phyloP scores from a whole-genome alignment of 306 rosid species.

The Neltuma alba region DNA sequence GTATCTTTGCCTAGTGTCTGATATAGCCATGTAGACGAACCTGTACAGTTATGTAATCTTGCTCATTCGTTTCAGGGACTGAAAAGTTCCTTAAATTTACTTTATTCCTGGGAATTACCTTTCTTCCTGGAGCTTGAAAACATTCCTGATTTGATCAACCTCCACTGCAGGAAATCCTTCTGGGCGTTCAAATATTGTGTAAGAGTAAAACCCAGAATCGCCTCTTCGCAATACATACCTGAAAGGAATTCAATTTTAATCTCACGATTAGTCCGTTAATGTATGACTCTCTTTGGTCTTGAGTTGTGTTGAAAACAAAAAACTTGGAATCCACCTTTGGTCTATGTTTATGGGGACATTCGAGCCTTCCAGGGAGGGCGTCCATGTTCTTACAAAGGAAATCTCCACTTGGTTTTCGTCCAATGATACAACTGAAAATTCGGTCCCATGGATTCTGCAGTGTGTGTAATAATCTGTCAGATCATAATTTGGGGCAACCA shows the following conservation, averaged over 20 bases:
- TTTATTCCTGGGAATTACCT: slow-evolving; percentile 33
- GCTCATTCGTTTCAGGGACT: neutral
- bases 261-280: too few species aligned
- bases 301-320: neutral
- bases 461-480: neutral
- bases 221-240: slow-evolving; percentile 69
- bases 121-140: slow-evolving; percentile 53
- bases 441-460: slow-evolving; percentile 60
- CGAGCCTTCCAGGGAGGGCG: slow-evolving; percentile 36
- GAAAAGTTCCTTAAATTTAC: neutral
- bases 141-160: slow-evolving; percentile 64
- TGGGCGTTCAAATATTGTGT: slow-evolving; percentile 67
- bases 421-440: slow-evolving; percentile 38
- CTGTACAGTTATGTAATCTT: slow-evolving; percentile 34
- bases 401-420: slow-evolving; percentile 56
- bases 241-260: neutral
- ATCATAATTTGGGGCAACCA: neutral
- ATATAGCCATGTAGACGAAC: slow-evolving; percentile 70
- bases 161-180: slow-evolving; percentile 57
- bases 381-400: slow-evolving; percentile 66
- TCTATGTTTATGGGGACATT: slow-evolving; percentile 68
- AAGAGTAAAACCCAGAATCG: slow-evolving; percentile 70
- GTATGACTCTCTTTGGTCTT: neutral
- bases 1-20: slow-evolving; percentile 56
- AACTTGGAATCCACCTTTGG: slow-evolving; percentile 52